Evolutionary conservation across 108 stramenopile genomes (phyloP).

Genomic region (Cylindrotheca closterium): DNA sequence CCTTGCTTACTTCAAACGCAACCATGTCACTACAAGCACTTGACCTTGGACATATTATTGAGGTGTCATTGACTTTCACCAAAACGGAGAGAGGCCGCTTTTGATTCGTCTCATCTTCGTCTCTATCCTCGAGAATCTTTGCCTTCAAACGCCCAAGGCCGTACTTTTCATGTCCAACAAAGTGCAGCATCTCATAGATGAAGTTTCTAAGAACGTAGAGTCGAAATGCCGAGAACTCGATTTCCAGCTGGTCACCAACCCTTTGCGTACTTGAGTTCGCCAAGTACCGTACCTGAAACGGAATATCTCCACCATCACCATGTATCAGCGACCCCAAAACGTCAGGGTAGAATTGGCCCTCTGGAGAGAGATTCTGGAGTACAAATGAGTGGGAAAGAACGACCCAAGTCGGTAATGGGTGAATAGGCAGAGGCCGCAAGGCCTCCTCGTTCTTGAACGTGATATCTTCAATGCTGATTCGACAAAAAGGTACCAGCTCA

Average conservation of each 20-base stretch:
- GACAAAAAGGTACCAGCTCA: constrained; percentile 41
- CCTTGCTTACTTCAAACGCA: constrained; percentile 50
- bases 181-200: constrained; percentile 69
- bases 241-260: constrained; percentile 21
- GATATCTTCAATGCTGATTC: constrained; percentile 21
- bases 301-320: background rate
- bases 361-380: constrained; percentile 40
- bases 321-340: constrained; percentile 9
- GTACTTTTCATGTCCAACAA: constrained; percentile 52
- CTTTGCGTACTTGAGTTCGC: constrained; percentile 28
- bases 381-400: constrained; percentile 4
- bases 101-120: constrained; percentile 21
- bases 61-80: constrained; percentile 47
- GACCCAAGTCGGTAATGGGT: constrained; percentile 7
- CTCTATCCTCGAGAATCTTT: constrained; percentile 21
- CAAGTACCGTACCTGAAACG: constrained; percentile 21
- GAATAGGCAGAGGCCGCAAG: background rate
- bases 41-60: constrained; percentile 59
- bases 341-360: constrained; percentile 53
- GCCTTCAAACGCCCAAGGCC: constrained; percentile 53
- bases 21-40: constrained; percentile 62
- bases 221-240: constrained; percentile 47
- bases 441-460: background rate
- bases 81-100: constrained; percentile 29
- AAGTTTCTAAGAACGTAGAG: constrained; percentile 55